phyloP scores from a whole-genome alignment of 768 basidiomycete species.

The Trametes cubensis region DNA sequence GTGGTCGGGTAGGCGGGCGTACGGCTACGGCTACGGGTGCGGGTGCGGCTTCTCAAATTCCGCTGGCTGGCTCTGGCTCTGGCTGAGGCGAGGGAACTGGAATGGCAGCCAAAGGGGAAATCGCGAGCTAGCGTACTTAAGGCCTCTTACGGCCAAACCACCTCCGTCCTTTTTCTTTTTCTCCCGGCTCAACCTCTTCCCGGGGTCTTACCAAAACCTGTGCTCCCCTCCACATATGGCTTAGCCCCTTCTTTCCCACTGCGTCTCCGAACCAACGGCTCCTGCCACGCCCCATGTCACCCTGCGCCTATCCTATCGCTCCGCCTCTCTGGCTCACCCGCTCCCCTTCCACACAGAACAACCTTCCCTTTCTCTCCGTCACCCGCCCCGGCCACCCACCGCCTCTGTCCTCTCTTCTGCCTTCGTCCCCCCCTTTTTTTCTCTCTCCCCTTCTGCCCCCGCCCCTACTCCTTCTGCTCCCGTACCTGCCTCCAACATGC shows the following conservation, averaged over 20 bases:
- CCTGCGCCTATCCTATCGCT: slow-evolving; percentile 18
- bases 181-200: slow-evolving; percentile 12
- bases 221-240: slow-evolving; percentile 19
- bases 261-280: slow-evolving; percentile 11
- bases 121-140: slow-evolving; percentile 7
- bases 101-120: not conserved
- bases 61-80: slow-evolving; percentile 6
- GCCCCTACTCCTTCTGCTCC: no score
- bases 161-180: slow-evolving; percentile 12
- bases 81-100: not conserved
- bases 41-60: not conserved
- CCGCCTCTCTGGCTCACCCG: slow-evolving; percentile 4
- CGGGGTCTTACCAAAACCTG: slow-evolving; percentile 20
- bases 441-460: not conserved
- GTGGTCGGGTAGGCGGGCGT: not conserved
- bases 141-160: slow-evolving; percentile 3
- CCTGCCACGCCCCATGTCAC: slow-evolving; percentile 20
- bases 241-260: slow-evolving; percentile 21
- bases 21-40: no score
- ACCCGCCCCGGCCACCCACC: not conserved
- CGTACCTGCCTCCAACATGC: no score
- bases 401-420: not conserved
- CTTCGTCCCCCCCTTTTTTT: not conserved
- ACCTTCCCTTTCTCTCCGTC: not conserved
- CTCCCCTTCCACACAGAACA: slow-evolving; percentile 16